Evolutionary conservation across 257 asterid genomes (phyloP).

Genomic region (Asclepias syriaca): DNA sequence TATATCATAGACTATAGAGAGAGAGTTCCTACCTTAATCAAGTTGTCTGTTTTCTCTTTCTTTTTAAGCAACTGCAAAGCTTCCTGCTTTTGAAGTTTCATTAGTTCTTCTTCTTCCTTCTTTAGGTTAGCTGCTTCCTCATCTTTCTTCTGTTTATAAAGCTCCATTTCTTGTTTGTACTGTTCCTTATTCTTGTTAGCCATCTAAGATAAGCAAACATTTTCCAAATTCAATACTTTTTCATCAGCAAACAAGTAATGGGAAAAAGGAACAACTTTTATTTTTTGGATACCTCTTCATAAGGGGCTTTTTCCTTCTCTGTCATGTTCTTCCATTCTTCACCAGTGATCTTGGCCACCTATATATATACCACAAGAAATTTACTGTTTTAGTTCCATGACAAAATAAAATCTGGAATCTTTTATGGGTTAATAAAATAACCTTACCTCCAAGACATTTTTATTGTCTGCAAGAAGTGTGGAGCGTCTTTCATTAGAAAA

Average conservation of each 20-base stretch:
- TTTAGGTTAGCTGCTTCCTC: slow-evolving; percentile 50
- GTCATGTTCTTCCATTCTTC: slow-evolving; percentile 94
- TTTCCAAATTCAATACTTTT: background rate
- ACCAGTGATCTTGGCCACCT: slow-evolving; percentile 70
- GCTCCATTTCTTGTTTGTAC: slow-evolving; percentile 63
- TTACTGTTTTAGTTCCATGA: background rate
- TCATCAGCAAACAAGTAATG: background rate
- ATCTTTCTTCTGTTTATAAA: slow-evolving; percentile 69
- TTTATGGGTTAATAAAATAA: background rate
- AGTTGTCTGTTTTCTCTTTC: slow-evolving; percentile 71
- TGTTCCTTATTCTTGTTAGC: slow-evolving; percentile 63
- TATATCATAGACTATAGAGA: background rate
- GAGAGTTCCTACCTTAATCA: slow-evolving; percentile 49
- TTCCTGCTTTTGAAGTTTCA: slow-evolving; percentile 81
- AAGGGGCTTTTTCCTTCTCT: slow-evolving; percentile 57
- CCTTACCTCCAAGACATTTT: slow-evolving; percentile 57
- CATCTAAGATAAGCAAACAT: slow-evolving; percentile 23
- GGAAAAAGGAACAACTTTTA: background rate
- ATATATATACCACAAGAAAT: background rate
- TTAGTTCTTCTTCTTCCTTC: slow-evolving; percentile 63
- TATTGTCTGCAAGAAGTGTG: slow-evolving; percentile 52
- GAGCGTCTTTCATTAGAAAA: slow-evolving; percentile 65
- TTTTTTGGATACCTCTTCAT: slow-evolving; percentile 40
- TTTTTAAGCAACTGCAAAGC: slow-evolving; percentile 89
- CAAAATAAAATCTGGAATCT: background rate